Evolutionary conservation across 306 rosid genomes (phyloP).

Genomic region (Citrullus amarus): DNA sequence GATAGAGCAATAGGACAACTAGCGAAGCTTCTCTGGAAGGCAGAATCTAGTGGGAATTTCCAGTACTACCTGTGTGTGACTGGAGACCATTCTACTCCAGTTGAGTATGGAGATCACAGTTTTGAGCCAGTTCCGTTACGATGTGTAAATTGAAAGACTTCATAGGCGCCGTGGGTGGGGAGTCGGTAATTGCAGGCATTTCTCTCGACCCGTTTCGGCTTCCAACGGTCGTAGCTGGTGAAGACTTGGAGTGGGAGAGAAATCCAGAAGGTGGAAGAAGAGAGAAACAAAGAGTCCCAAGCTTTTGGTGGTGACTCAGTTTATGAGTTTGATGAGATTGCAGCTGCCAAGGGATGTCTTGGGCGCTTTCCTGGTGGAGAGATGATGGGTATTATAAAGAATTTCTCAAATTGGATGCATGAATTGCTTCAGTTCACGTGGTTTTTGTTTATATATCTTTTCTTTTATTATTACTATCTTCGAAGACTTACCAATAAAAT

Average conservation of each 20-base stretch:
- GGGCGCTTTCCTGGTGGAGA: constrained; percentile 93
- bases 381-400: constrained; percentile 88
- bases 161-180: constrained; percentile 43
- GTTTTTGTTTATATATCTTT: not conserved
- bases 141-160: constrained; percentile 67
- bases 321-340: constrained; percentile 50
- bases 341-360: constrained; percentile 76
- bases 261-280: constrained; percentile 19
- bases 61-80: constrained; percentile 68
- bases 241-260: constrained; percentile 22
- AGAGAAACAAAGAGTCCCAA: constrained; percentile 16
- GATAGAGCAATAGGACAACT: constrained; percentile 78
- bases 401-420: constrained; percentile 31
- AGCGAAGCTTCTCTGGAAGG: constrained; percentile 82
- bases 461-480: not conserved
- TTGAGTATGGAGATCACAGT: constrained; percentile 98
- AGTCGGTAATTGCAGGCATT: constrained; percentile 30
- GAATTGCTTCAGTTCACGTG: constrained; percentile 7
- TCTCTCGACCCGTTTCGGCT: constrained; percentile 74
- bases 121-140: constrained; percentile 80
- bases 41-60: constrained; percentile 50
- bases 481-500: not conserved
- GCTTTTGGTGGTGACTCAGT: constrained; percentile 64
- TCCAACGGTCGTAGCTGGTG: constrained; percentile 43
- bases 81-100: constrained; percentile 93